These are phyloP conservation scores for Penicillium mononematosum DNA, from an alignment of 495 filamentous ascomycete genomes.

Conservation along the genomic window DNA sequence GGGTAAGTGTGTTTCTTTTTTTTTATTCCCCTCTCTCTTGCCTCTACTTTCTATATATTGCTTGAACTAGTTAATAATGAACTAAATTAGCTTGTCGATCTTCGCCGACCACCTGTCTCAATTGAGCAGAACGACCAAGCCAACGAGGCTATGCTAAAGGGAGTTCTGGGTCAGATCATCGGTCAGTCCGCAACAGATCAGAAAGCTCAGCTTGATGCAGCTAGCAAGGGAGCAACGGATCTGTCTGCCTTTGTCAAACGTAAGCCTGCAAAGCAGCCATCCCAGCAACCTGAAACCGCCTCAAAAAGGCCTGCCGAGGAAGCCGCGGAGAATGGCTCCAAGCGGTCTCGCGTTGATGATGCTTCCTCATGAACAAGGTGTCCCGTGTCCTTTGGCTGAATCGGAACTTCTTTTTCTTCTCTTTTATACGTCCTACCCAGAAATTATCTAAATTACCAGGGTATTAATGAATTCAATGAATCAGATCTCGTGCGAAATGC, in stretches of 20 bases:
- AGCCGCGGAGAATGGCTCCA: constrained; percentile 25
- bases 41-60: neutral
- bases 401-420: neutral
- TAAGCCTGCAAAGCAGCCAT: constrained; percentile 50
- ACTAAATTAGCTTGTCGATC: constrained; percentile 63
- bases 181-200: constrained; percentile 63
- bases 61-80: constrained; percentile 19
- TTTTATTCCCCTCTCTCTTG: neutral
- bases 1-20: constrained; percentile 47
- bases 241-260: constrained; percentile 77
- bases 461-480: constrained; percentile 8
- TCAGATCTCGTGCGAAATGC: neutral
- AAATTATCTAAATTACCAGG: neutral
- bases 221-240: constrained; percentile 77
- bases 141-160: constrained; percentile 52
- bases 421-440: neutral
- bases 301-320: constrained; percentile 36
- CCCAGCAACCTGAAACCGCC: constrained; percentile 12
- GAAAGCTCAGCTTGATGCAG: constrained; percentile 69
- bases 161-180: constrained; percentile 72
- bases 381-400: neutral
- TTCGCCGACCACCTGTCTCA: constrained; percentile 68
- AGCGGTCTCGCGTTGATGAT: constrained; percentile 33
- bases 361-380: constrained; percentile 9
- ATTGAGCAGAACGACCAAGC: constrained; percentile 51